Evolutionary conservation across 2,329 filamentous ascomycete genomes (phyloP), one percentile per base, ranked within the genome.

Genomic region (Acephala macrosclerotiorum): DNA sequence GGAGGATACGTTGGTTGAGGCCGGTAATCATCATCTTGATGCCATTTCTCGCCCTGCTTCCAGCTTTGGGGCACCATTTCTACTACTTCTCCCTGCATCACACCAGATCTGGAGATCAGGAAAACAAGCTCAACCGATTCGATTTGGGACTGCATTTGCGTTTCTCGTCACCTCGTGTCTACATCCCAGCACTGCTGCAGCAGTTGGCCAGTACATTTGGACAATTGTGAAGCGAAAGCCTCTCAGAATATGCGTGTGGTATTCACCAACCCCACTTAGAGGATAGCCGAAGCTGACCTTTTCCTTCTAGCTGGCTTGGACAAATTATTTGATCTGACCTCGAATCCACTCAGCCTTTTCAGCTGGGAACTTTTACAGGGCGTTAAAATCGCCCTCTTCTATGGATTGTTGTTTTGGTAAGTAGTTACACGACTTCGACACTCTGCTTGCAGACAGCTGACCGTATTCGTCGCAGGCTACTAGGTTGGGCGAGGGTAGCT

Each of bases 151-250:
- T 4, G 68, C 60, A 9, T 61, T 72, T 49, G 61, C 66, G 8
- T 68, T 69, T 56, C 26, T 70, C 5, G 49, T 65, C 9, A 53
- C 66, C n/a, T 67, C 71, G 11, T 53, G 51, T 20, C 47, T 72
- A 0, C 58, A 59, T 49, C 62, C 68, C n/a, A 63, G 63, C 33
- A 61, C 40, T 18, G 51, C 49, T 9, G 49, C 51, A 14, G 63
- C 66, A 16, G 67, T 67, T 18, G 61, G 64, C 16, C 68, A 72
- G 45, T 70, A 71, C 38, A 64, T 70, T 2, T 72, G 71, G 71
- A 66, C 33, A 8, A 3, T 70, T 7, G 40, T 71, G 9, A 66
- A 67, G 47, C 25, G 40, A 3, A 66, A 69, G 33, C 26, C 66
- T n/a, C 64, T 67, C 20, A 42, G 12, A 4, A 42, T 42, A 3